Percentiles rank a stretch among this genome's conserved stretches.
phyloP scores from a whole-genome alignment of 768 basidiomycete species.

The Nidularia pulvinata region DNA sequence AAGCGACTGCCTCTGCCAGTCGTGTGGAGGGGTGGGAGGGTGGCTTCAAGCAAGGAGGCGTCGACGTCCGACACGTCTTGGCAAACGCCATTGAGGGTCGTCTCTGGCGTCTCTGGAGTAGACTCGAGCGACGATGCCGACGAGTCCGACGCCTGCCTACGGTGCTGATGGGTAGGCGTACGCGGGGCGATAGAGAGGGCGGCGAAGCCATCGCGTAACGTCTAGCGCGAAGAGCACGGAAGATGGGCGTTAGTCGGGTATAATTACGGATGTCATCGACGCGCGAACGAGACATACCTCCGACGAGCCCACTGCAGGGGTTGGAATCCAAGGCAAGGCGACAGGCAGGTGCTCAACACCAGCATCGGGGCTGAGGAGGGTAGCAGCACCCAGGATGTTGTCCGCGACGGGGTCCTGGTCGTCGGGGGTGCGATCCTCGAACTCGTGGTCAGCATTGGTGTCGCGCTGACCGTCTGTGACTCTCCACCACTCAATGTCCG shows the following conservation, averaged over 20 bases:
- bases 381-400: slow-evolving; percentile 10
- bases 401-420: slow-evolving; percentile 24
- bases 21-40: slow-evolving; percentile 18
- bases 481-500: slow-evolving; percentile 89
- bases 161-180: slow-evolving; percentile 42
- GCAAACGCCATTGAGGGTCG: slow-evolving; percentile 35
- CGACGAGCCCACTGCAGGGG: slow-evolving; percentile 18
- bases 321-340: slow-evolving; percentile 27
- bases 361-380: slow-evolving; percentile 30
- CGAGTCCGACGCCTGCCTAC: slow-evolving; percentile 51
- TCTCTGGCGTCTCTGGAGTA: slow-evolving; percentile 44
- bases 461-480: slow-evolving; percentile 73
- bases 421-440: slow-evolving; percentile 38
- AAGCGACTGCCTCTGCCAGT: slow-evolving; percentile 22
- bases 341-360: slow-evolving; percentile 36
- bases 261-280: slow-evolving; percentile 3
- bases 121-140: slow-evolving; percentile 35
- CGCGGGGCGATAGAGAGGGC: slow-evolving; percentile 56
- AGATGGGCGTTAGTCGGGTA: slow-evolving; percentile 11
- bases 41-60: slow-evolving; percentile 31
- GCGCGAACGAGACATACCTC: slow-evolving; percentile 32
- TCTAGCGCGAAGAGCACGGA: slow-evolving; percentile 15
- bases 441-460: slow-evolving; percentile 33
- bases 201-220: slow-evolving; percentile 37
- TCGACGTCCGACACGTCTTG: slow-evolving; percentile 33